Evolutionary conservation across 1,284 basidiomycete genomes (phyloP).

Genomic region (Tilletia setariae): DNA sequence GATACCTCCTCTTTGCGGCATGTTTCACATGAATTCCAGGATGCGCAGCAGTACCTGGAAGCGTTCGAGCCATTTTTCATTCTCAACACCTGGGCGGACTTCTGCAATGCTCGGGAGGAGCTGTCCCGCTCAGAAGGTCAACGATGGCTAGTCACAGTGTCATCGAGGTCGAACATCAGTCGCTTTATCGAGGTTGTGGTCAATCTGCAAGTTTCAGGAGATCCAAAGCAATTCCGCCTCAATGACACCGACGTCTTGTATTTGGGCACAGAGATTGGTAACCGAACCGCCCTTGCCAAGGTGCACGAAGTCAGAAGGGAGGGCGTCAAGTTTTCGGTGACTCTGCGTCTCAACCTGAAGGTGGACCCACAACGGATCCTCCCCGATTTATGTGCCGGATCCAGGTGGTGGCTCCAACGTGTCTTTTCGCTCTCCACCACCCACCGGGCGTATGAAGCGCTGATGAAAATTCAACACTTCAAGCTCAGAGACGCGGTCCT

Average conservation of each 20-base stretch:
- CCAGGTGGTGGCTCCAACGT: constrained; percentile 73
- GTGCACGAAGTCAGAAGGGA: constrained; percentile 66
- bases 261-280: constrained; percentile 69
- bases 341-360: constrained; percentile 56
- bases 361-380: constrained; percentile 54
- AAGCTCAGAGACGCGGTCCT: constrained; percentile 72
- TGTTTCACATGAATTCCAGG: constrained; percentile 65
- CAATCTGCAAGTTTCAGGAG: constrained; percentile 21
- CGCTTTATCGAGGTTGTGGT: constrained; percentile 10
- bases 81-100: constrained; percentile 87
- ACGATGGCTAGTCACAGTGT: not conserved
- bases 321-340: constrained; percentile 56
- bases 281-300: constrained; percentile 66
- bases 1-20: constrained; percentile 20
- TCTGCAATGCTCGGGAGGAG: constrained; percentile 70
- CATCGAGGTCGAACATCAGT: not conserved
- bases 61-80: constrained; percentile 84
- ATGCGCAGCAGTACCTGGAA: constrained; percentile 68
- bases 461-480: constrained; percentile 77
- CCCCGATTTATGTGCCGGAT: constrained; percentile 60
- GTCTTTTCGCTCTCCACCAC: constrained; percentile 86
- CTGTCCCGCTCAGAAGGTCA: constrained; percentile 55
- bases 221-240: constrained; percentile 20
- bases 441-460: constrained; percentile 84
- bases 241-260: constrained; percentile 63